Percentiles rank a stretch among this genome's conserved stretches.
Conservation (phyloP, 75 land plant species). For the Cunninghamia lanceolata region DNA sequence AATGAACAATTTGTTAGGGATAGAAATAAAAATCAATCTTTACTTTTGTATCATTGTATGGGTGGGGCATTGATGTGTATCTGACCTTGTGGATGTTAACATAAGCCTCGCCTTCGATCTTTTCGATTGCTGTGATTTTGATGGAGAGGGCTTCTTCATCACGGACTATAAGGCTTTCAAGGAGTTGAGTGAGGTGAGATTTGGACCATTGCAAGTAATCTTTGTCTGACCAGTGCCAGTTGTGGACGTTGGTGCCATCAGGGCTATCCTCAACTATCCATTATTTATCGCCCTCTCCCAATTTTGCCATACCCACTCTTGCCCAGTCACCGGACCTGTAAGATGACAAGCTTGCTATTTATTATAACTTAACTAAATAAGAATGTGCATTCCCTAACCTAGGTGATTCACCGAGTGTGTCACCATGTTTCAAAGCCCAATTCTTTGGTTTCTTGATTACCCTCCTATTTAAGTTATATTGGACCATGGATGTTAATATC, state of each 20-base stretch:
- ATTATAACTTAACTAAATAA: no score
- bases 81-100: conserved; percentile 54
- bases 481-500: no score
- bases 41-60: no score
- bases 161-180: conserved; percentile 50
- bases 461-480: no score
- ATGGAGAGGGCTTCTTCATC: conserved; percentile 68
- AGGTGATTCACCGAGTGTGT: no score
- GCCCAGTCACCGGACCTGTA: not conserved
- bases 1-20: no score
- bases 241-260: conserved; percentile 95
- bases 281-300: conserved; percentile 95
- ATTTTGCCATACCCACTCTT: conserved; percentile 75
- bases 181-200: conserved; percentile 51
- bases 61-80: no score
- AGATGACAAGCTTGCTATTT: no score
- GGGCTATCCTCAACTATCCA: conserved; percentile 95
- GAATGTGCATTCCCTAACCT: no score
- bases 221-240: conserved; percentile 99
- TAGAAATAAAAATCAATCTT: no score
- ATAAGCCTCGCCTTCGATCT: conserved; percentile 90
- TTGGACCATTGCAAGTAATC: conserved; percentile 84
- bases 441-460: no score
- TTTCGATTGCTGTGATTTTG: conserved; percentile 58
- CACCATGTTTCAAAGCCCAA: no score